A percentile compares a stretch with the other conserved stretches of the same genome.
Conservation (phyloP, 371 early-diverging fungal genomes). For the Lichtheimia ornata region DNA sequence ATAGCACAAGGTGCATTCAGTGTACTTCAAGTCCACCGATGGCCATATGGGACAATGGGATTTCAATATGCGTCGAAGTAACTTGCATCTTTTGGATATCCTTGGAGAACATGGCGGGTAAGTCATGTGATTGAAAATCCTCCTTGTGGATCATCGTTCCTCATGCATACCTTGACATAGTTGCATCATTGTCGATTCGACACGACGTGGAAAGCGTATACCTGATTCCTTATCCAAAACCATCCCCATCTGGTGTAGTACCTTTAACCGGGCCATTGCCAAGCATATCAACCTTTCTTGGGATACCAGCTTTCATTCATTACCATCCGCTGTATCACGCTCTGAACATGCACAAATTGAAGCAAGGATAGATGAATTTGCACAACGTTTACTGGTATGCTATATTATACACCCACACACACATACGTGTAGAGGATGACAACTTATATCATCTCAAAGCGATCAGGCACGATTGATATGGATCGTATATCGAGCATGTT, state of each 20-base stretch:
- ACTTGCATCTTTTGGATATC: constrained; percentile 69
- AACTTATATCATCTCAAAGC: too few relatives aligned
- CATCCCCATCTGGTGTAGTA: constrained; percentile 87
- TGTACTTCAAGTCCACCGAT: constrained; percentile 91
- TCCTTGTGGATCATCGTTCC: not conserved
- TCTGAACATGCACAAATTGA: constrained; percentile 79
- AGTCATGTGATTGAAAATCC: not conserved
- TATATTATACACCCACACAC: not conserved
- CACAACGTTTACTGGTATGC: constrained; percentile 53
- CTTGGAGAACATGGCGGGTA: constrained; percentile 63
- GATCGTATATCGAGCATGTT: constrained; percentile 34
- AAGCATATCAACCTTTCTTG: constrained; percentile 31
- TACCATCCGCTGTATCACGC: constrained; percentile 63
- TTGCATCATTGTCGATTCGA: constrained; percentile 86
- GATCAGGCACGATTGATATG: constrained; percentile 48
- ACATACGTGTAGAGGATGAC: too few relatives aligned
- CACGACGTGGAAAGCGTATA: constrained; percentile 80
- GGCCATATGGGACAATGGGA: constrained; percentile 87
- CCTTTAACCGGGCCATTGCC: constrained; percentile 62
- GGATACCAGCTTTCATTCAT: constrained; percentile 66
- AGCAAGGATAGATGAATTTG: constrained; percentile 58
- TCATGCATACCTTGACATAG: constrained; percentile 21
- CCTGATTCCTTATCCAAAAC: constrained; percentile 87
- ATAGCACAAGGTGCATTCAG: constrained; percentile 61
- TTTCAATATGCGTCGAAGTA: constrained; percentile 77